Evolutionary conservation across 129 eudicot species (phyloP).

Genomic region (Flaveria brownii): DNA sequence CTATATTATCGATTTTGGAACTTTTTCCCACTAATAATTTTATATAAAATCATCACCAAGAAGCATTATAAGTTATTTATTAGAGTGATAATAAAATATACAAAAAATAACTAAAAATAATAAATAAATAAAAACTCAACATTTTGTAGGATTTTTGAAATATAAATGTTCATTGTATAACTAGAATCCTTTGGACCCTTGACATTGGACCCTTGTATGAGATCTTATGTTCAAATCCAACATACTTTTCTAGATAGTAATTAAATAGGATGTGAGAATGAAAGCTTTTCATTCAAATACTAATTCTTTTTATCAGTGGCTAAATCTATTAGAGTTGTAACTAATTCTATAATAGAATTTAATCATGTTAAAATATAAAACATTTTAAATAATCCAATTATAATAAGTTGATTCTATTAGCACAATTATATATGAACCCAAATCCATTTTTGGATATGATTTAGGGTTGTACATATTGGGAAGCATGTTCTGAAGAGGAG

Average conservation of each 20-base stretch:
- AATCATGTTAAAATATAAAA: neutral
- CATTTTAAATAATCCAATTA: neutral
- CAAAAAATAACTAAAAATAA: neutral
- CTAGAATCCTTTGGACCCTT: neutral
- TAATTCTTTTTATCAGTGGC: neutral
- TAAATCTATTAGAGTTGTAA: neutral
- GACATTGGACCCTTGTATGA: too few species aligned
- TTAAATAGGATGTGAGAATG: too few species aligned
- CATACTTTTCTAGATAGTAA: too few species aligned
- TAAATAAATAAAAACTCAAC: neutral
- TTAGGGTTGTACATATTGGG: slow-evolving; percentile 45
- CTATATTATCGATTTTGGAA: neutral
- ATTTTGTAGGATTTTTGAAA: slow-evolving; percentile 5
- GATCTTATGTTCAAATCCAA: too few species aligned
- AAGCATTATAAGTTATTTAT: neutral
- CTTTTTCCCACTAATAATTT: slow-evolving; percentile 12
- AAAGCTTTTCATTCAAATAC: neutral
- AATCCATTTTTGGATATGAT: slow-evolving; percentile 10
- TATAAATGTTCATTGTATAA: neutral
- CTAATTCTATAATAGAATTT: neutral
- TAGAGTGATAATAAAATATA: neutral
- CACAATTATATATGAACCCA: neutral
- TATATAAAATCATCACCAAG: slow-evolving; percentile 1
- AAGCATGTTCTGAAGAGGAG: slow-evolving; percentile 63
- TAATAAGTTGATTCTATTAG: neutral